Evolutionary conservation across 345 rosid species (phyloP), one percentile per base, ranked within the genome.

Genomic region (Erodium maritimum): DNA sequence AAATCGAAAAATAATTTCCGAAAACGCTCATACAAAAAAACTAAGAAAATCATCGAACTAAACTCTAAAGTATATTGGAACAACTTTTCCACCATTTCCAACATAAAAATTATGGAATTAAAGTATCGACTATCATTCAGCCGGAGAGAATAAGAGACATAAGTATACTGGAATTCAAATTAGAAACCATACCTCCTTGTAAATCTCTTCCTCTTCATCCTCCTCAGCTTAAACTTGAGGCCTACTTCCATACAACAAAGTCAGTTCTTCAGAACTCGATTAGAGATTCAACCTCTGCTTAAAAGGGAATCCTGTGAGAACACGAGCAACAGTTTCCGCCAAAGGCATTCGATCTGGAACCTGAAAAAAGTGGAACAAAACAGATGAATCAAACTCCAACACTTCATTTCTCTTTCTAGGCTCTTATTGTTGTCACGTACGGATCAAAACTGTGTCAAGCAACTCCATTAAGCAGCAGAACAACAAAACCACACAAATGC

Each of bases 261-360:
- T 77, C 65, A 87, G 73, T 65, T 80, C 95, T 54, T 83, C 79
- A 21, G 97, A 89, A 72, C 74, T 79, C n/a, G 96, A 82, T 17
- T 96, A 80, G 33, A 93, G 81, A 77, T 67, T 82, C 56, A 76
- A 73, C 24, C 96, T n/a, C n/a, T n/a, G n/a, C n/a, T n/a, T n/a
- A n/a, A n/a, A n/a, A n/a, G n/a, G n/a, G n/a, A n/a, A n/a, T n/a
- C n/a, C n/a, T n/a, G n/a, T n/a, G n/a, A n/a, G n/a, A n/a, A n/a
- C n/a, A 71, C 95, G 91, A 34, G 99, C 97, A 68, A 93, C 96
- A 56, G 86, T 95, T 18, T 97, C 99, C 4, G 99, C 99, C 14
- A 97, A 97, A 0, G 88, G 88, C 55, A 96, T 97, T 73, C 96
- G 82, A 42, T 96, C 90, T 16, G 99, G 99, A 77, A 94, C 91